Conservation (phyloP, 176 grass and related monocot genomes). For the Pontederia crassipes region DNA sequence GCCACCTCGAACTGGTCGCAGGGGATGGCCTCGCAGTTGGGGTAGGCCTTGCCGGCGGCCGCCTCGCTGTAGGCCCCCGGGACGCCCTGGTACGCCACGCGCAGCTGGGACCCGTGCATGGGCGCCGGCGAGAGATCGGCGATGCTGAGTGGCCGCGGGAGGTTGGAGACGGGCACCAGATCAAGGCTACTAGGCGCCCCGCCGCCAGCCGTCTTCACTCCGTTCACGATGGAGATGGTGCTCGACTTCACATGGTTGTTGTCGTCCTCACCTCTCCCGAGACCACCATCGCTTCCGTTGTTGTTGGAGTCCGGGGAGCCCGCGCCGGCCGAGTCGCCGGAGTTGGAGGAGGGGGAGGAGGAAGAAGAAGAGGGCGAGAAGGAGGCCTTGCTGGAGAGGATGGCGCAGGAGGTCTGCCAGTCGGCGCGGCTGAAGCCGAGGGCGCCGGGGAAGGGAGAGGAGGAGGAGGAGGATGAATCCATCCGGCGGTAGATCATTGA, state of each 20-base stretch:
- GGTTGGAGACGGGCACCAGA: conserved; percentile 47
- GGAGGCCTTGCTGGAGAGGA: conserved; percentile 41
- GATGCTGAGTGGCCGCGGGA: conserved; percentile 58
- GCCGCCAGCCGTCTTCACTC: background rate
- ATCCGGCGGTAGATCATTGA: conserved; percentile 5
- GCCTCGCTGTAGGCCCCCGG: conserved; percentile 81
- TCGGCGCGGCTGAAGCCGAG: conserved; percentile 30
- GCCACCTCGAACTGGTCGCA: conserved; percentile 91
- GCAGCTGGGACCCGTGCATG: conserved; percentile 64
- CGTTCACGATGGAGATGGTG: background rate
- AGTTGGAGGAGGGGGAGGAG: background rate
- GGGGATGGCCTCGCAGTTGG: conserved; percentile 69
- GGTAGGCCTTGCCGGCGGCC: conserved; percentile 57
- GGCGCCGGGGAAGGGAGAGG: conserved; percentile 4
- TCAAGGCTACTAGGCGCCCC: conserved; percentile 13
- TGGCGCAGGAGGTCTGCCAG: conserved; percentile 63
- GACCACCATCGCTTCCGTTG: background rate
- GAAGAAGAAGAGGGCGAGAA: background rate
- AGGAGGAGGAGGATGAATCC: background rate
- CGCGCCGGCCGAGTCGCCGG: background rate
- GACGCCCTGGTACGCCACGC: conserved; percentile 75
- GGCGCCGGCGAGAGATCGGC: conserved; percentile 58
- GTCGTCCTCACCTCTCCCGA: background rate
- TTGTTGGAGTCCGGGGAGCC: background rate
- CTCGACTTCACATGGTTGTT: background rate